These are phyloP conservation scores for Dioscorea cayenensis DNA, from an alignment of 116 monocot species.

Conservation along the genomic window DNA sequence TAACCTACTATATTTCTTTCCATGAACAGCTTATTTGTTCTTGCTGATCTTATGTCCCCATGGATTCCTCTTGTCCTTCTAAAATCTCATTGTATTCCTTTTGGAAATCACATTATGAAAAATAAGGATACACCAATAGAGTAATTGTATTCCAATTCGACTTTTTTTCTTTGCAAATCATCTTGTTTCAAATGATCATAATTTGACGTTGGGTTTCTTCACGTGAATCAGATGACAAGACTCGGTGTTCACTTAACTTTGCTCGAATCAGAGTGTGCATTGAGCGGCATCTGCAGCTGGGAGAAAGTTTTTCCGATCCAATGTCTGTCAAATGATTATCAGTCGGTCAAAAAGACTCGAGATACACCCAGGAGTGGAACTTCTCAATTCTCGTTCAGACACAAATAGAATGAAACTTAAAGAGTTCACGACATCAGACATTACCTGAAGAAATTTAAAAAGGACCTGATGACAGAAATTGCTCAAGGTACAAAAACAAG, in stretches of 20 bases:
- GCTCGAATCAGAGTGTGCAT: conserved; percentile 25
- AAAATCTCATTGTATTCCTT: too few relatives aligned
- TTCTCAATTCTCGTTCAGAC: conserved; percentile 5
- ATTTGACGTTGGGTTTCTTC: conserved; percentile 7
- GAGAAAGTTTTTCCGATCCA: conserved; percentile 9
- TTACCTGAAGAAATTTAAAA: conserved; percentile 46
- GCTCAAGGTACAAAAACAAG: conserved; percentile 2
- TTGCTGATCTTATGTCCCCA: too few relatives aligned
- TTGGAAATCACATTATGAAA: too few relatives aligned
- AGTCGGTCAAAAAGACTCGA: conserved; percentile 10
- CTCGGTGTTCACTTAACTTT: conserved; percentile 32
- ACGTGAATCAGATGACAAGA: conserved; percentile 46
- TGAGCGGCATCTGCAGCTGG: conserved; percentile 17
- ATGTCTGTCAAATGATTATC: conserved; percentile 3
- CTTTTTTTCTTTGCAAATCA: background rate
- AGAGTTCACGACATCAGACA: too few relatives aligned
- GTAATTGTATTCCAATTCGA: background rate
- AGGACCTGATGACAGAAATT: conserved; percentile 13
- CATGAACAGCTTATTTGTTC: too few relatives aligned
- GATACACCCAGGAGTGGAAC: conserved; percentile 12
- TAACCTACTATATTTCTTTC: too few relatives aligned
- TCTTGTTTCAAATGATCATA: background rate
- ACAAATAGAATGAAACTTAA: too few relatives aligned
- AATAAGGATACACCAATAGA: background rate
- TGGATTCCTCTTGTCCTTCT: too few relatives aligned